phyloP scores from a whole-genome alignment of 495 filamentous ascomycete genomes.

The Coniosporium apollinis region DNA sequence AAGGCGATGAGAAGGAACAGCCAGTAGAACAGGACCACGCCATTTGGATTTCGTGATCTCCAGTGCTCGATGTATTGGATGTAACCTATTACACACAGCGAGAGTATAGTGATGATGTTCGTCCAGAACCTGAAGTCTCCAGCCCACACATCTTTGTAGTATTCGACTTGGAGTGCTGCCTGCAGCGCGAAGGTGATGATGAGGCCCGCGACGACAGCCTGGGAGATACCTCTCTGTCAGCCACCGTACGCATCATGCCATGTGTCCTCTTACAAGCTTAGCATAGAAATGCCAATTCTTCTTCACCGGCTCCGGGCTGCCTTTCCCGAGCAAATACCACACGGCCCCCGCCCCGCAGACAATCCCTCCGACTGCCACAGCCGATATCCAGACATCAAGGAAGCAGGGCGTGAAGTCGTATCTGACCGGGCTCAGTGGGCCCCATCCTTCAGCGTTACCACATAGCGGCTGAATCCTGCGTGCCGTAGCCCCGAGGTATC shows the following conservation, averaged over 20 bases:
- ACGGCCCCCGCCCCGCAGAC: conserved; percentile 58
- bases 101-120: conserved; percentile 57
- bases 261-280: conserved; percentile 51
- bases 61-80: conserved; percentile 89
- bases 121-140: conserved; percentile 87
- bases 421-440: conserved; percentile 63
- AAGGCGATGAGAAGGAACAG: conserved; percentile 68
- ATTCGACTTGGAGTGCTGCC: conserved; percentile 59
- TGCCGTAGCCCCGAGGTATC: conserved; percentile 18
- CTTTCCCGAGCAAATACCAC: conserved; percentile 56
- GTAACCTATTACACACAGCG: conserved; percentile 60
- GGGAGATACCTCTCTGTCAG: background rate
- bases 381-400: conserved; percentile 66
- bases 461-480: conserved; percentile 49
- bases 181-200: conserved; percentile 51
- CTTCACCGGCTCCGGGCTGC: conserved; percentile 39
- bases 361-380: conserved; percentile 61
- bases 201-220: conserved; percentile 57
- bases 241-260: background rate
- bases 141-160: conserved; percentile 50
- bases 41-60: conserved; percentile 76
- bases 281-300: conserved; percentile 94
- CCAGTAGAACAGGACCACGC: conserved; percentile 94
- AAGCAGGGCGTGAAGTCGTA: conserved; percentile 97
- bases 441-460: conserved; percentile 84